These are phyloP conservation scores for Candida namnaoensis DNA, from an alignment of 805 yeast genomes.

Conservation along the genomic window DNA sequence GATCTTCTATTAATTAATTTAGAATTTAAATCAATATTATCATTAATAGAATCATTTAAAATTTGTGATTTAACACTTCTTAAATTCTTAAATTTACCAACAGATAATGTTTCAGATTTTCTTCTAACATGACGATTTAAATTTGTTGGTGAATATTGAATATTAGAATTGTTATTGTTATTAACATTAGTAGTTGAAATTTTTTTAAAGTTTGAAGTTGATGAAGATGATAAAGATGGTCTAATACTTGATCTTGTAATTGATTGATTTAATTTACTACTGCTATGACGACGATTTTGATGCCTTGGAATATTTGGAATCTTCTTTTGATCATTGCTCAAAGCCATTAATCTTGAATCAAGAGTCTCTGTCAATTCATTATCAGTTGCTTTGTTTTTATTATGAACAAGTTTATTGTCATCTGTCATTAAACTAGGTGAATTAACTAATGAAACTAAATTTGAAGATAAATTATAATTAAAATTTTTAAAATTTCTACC, in stretches of 20 bases:
- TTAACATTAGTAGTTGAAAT: too few species aligned
- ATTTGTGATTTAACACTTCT: slow-evolving; percentile 12
- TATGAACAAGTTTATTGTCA: background rate
- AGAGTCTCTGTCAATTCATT: too few species aligned
- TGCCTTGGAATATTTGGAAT: too few species aligned
- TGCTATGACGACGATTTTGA: too few species aligned
- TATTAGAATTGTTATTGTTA: too few species aligned
- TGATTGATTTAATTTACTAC: too few species aligned
- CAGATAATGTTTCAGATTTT: slow-evolving; percentile 14
- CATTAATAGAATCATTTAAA: slow-evolving; percentile 1
- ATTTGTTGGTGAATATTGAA: too few species aligned
- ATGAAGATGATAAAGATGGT: too few species aligned
- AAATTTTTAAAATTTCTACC: slow-evolving; percentile 44
- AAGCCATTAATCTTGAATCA: background rate
- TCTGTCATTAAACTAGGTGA: slow-evolving; percentile 8
- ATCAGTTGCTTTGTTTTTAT: too few species aligned
- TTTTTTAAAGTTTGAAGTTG: too few species aligned
- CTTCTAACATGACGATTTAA: slow-evolving; percentile 11
- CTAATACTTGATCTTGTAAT: too few species aligned
- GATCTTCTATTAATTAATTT: background rate
- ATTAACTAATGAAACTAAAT: slow-evolving; percentile 9
- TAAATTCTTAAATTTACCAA: slow-evolving; percentile 8
- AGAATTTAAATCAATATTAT: background rate
- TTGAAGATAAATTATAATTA: slow-evolving; percentile 4
- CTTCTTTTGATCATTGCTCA: background rate